These are phyloP conservation scores for Musa itinerans DNA, from an alignment of 176 grass and related monocot genomes.

Conservation along the genomic window DNA sequence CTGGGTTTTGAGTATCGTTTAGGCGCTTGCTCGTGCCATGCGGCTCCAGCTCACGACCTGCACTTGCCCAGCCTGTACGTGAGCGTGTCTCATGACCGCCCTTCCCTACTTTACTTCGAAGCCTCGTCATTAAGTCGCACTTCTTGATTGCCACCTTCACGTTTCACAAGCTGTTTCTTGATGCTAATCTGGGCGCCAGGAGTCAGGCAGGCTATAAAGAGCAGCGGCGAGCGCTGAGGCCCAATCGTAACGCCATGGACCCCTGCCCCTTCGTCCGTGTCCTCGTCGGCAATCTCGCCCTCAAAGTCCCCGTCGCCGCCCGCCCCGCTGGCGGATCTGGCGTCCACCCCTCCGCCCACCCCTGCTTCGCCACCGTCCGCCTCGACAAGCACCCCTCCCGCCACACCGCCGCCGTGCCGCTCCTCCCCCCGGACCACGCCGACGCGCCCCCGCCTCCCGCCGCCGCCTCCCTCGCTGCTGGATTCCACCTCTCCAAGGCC, in stretches of 20 bases:
- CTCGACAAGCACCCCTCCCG: conserved; percentile 49
- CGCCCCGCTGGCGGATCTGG: conserved; percentile 27
- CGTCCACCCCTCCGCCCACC: conserved; percentile 54
- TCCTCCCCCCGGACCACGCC: conserved; percentile 23
- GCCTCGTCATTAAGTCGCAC: too few species aligned
- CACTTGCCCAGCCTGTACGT: background rate
- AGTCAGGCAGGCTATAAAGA: too few species aligned
- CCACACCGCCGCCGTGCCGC: conserved; percentile 37
- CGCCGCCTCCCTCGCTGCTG: conserved; percentile 1
- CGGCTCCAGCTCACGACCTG: background rate
- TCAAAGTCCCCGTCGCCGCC: conserved; percentile 49
- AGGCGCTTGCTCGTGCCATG: background rate
- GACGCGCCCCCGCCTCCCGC: conserved; percentile 1
- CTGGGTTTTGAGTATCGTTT: background rate
- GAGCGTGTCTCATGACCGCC: background rate
- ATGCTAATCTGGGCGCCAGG: background rate
- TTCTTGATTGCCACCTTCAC: too few species aligned
- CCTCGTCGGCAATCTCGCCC: conserved; percentile 64
- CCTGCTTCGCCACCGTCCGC: conserved; percentile 76
- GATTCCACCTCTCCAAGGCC: conserved; percentile 8
- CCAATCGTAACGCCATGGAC: conserved; percentile 31
- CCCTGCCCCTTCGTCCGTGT: conserved; percentile 93
- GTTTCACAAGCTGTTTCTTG: background rate
- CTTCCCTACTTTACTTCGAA: background rate
- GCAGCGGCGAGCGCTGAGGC: background rate